Base-by-base conservation (phyloP, 345 rosid genomes). In the Conringia planisiliqua region DNA sequence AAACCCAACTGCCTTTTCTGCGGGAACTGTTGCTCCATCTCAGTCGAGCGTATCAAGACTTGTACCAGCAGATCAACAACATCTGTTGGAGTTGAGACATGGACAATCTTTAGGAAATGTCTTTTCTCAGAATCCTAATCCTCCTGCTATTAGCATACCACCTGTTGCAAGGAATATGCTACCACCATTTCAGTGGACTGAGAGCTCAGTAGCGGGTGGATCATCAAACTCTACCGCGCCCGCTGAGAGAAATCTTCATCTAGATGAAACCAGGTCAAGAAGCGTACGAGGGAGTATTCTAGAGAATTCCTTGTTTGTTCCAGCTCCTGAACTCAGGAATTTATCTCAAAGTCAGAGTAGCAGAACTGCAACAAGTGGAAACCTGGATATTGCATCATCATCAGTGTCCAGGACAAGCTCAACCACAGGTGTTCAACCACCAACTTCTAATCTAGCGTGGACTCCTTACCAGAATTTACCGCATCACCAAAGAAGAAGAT, bases 401-500 rank as follows among this genome's bases (percentile, higher is more conserved):
- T 60, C 90, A 46, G 60, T 85, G 40, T 78, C 89, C 50, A 81
- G 82, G 36, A 57, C 70, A 60, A 47, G 58, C 54, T 58, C 73
- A 36, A 67, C 52, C 10, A 44, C 70, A 62, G 79, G 81, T 63
- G 77, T 82, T 59, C 88, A 81, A 50, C 89, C 84, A 17, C 73
- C 87, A 20, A 68, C 87, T n/a, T 62, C 92, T 76, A 83, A 82
- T 72, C 85, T 75, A 62, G 55, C 82, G 32, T 51, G 56, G 56
- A 51, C 30, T 27, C 56, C 56, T 51, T 87, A 81, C 77, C 79
- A 79, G 42, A 89, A 76, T 80, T 70, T 82, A 26, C 71, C 85
- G 18, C 87, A 80, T 10, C 82, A 84, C 77, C 92, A 90, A 14
- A 84, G 88, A 22, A 86, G 94, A 79, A 68, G 87, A 74, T 83